Evolutionary conservation across 2,329 filamentous ascomycete species (phyloP).

Genomic region (Apiospora aurea): DNA sequence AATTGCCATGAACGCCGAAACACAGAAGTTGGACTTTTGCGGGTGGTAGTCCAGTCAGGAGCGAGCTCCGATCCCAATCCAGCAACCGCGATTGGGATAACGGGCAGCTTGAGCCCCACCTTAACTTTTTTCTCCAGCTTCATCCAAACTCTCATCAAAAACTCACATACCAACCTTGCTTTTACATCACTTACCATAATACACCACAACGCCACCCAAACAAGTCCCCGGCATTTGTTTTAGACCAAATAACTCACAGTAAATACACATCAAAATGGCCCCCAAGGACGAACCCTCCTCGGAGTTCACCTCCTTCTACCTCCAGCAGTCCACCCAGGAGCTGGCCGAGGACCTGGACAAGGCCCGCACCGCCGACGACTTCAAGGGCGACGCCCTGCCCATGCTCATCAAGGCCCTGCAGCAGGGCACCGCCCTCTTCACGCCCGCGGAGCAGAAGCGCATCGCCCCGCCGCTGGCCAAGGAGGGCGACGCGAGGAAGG

Average conservation of each 20-base stretch:
- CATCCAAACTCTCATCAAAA: background rate
- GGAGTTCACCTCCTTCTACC: slow-evolving; percentile 70
- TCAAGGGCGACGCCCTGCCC: slow-evolving; percentile 68
- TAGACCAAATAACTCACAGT: background rate
- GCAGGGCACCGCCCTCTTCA: slow-evolving; percentile 71
- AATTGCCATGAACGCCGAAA: background rate
- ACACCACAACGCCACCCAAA: background rate
- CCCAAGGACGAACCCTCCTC: slow-evolving; percentile 24
- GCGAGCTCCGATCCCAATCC: background rate
- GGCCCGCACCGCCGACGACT: slow-evolving; percentile 73
- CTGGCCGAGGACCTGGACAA: slow-evolving; percentile 78
- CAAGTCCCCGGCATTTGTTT: background rate
- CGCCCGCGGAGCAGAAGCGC: slow-evolving; percentile 55
- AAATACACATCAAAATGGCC: background rate
- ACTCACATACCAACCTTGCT: background rate
- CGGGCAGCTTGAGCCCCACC: background rate
- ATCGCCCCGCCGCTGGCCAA: slow-evolving; percentile 26
- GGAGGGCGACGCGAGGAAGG: slow-evolving; percentile 32
- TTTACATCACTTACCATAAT: background rate
- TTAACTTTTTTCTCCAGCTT: slow-evolving; percentile 9
- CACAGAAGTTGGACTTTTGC: background rate
- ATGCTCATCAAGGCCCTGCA: slow-evolving; percentile 72
- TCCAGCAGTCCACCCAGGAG: slow-evolving; percentile 72
- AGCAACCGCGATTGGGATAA: background rate
- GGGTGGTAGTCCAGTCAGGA: background rate